Evolutionary conservation across 257 asterid species (phyloP).

Genomic region (Solanum commersonii): DNA sequence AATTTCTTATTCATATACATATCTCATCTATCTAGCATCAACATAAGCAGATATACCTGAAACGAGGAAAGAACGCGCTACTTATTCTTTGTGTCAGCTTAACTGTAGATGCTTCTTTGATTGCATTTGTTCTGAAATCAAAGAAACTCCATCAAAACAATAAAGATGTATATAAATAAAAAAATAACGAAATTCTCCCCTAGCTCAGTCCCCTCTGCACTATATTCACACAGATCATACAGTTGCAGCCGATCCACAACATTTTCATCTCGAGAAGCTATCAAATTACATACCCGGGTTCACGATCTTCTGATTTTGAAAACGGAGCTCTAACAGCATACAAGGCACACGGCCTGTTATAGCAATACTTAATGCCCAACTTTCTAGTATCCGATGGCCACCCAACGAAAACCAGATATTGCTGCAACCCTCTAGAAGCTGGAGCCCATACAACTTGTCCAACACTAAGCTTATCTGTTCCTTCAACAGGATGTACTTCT

Average conservation of each 20-base stretch:
- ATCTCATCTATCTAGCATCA: not conserved
- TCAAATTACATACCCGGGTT: slow-evolving; percentile 17
- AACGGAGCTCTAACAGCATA: slow-evolving; percentile 65
- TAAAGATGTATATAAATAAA: not conserved
- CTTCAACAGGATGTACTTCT: slow-evolving; percentile 49
- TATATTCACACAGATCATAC: not conserved
- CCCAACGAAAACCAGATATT: slow-evolving; percentile 70
- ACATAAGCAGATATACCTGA: slow-evolving; percentile 44
- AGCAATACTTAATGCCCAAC: slow-evolving; percentile 76
- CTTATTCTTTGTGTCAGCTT: slow-evolving; percentile 55
- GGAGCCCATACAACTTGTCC: slow-evolving; percentile 98
- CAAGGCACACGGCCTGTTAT: slow-evolving; percentile 77
- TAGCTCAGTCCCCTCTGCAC: not conserved
- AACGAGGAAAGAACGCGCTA: slow-evolving; percentile 77
- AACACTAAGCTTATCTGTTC: slow-evolving; percentile 58
- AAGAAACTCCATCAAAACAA: not conserved
- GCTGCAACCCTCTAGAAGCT: slow-evolving; percentile 24
- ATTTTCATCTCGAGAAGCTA: not conserved
- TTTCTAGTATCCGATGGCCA: slow-evolving; percentile 85
- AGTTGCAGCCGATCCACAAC: not conserved
- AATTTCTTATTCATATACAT: not conserved
- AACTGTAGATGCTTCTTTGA: slow-evolving; percentile 29
- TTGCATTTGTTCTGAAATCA: slow-evolving; percentile 26
- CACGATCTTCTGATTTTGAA: slow-evolving; percentile 29
- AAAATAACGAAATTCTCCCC: not conserved